Evolutionary conservation across 495 filamentous ascomycete genomes (phyloP).

Genomic region (Oidiodendron maius): DNA sequence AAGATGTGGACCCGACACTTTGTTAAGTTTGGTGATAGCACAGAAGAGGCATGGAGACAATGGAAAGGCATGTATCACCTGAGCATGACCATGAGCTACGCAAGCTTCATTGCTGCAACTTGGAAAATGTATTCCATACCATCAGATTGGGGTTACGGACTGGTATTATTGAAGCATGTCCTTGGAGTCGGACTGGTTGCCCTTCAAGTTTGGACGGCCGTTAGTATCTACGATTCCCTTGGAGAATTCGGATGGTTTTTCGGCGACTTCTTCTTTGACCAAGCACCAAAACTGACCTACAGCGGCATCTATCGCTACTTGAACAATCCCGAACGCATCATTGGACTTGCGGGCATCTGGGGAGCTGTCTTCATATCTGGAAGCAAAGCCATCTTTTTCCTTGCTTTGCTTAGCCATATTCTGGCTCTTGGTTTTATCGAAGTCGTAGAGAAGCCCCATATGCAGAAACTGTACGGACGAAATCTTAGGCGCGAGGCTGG

Average conservation of each 20-base stretch:
- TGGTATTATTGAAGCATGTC: constrained; percentile 80
- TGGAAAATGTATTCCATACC: constrained; percentile 96
- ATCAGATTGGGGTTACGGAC: constrained; percentile 75
- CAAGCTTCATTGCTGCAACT: constrained; percentile 80
- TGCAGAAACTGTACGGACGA: constrained; percentile 94
- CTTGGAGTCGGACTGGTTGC: constrained; percentile 74
- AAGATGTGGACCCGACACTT: constrained; percentile 96
- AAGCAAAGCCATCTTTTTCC: constrained; percentile 73
- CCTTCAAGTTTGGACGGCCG: constrained; percentile 86
- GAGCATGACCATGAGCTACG: constrained; percentile 82
- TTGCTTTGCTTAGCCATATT: constrained; percentile 81
- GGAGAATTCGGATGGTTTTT: constrained; percentile 99
- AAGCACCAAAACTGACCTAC: constrained; percentile 82
- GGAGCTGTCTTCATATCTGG: constrained; percentile 88
- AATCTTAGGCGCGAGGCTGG: constrained; percentile 82
- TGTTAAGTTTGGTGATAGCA: constrained; percentile 88
- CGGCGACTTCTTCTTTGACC: constrained; percentile 95
- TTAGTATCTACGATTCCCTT: constrained; percentile 92
- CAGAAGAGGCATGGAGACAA: constrained; percentile 89
- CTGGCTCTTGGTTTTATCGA: constrained; percentile 84
- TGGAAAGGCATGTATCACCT: constrained; percentile 97
- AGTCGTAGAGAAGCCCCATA: constrained; percentile 91
- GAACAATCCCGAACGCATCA: constrained; percentile 93
- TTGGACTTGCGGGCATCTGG: constrained; percentile 95
- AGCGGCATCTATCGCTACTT: constrained; percentile 95